Conservation (phyloP, 352 stramenopile species). For the Aphanomyces astaci region DNA sequence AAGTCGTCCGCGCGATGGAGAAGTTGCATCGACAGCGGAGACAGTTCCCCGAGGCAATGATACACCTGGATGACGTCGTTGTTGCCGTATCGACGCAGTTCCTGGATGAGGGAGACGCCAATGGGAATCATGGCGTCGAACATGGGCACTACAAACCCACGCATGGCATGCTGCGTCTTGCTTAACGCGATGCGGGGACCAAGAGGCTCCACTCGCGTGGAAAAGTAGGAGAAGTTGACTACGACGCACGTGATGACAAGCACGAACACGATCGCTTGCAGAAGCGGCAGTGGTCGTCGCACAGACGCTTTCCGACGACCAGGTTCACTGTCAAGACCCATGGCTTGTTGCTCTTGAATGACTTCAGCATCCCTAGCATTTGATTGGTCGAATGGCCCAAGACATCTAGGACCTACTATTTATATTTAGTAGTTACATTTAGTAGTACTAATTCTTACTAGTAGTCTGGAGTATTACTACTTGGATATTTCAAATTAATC, state of each 20-base stretch:
- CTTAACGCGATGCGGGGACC: background rate
- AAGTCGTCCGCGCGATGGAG: slow-evolving; percentile 36
- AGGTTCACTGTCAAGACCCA: background rate
- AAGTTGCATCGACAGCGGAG: slow-evolving; percentile 27
- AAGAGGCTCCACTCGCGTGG: background rate
- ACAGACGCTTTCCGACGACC: background rate
- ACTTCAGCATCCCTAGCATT: background rate
- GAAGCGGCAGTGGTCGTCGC: background rate
- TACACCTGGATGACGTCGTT: slow-evolving; percentile 38
- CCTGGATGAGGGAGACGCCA: slow-evolving; percentile 48
- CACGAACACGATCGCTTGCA: background rate
- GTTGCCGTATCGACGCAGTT: slow-evolving; percentile 41
- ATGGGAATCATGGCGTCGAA: slow-evolving; percentile 37
- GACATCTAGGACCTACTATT: too few species aligned
- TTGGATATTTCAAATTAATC: background rate
- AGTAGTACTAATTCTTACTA: background rate
- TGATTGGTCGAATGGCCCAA: background rate
- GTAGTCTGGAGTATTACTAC: too few species aligned
- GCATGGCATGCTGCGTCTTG: background rate
- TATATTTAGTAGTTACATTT: background rate
- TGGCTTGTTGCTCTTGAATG: background rate
- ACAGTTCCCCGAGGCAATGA: slow-evolving; percentile 44
- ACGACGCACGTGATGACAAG: background rate
- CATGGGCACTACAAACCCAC: slow-evolving; percentile 6
- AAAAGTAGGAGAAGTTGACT: background rate